Evolutionary conservation across 1,139 yeast genomes (phyloP).

Genomic region (Blastobotrys persicus): DNA sequence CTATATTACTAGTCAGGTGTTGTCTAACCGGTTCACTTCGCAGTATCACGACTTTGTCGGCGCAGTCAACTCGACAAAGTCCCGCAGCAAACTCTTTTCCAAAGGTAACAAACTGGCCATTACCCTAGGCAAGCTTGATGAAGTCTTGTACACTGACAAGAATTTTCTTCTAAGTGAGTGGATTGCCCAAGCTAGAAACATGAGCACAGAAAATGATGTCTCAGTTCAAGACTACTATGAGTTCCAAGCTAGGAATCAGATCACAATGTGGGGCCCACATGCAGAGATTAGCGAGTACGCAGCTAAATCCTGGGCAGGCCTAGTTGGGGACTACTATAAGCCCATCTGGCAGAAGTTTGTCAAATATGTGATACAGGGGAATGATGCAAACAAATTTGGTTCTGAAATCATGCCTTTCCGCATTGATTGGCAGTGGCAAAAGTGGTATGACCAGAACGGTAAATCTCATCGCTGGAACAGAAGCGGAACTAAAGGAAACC

Average conservation of each 20-base stretch:
- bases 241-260: slow-evolving; percentile 22
- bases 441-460: background rate
- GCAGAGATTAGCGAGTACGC: slow-evolving; percentile 20
- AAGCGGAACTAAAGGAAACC: background rate
- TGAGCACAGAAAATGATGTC: background rate
- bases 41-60: slow-evolving; percentile 9
- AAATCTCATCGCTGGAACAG: background rate
- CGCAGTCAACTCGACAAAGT: background rate
- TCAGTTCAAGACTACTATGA: slow-evolving; percentile 17
- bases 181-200: slow-evolving; percentile 14
- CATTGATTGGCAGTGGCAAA: slow-evolving; percentile 4
- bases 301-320: slow-evolving; percentile 22
- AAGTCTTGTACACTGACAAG: slow-evolving; percentile 18
- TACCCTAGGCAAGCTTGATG: slow-evolving; percentile 16
- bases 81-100: slow-evolving; percentile 4
- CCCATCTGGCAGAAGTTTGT: slow-evolving; percentile 18
- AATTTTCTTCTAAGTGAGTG: slow-evolving; percentile 17
- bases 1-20: slow-evolving; percentile 16
- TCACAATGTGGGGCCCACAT: slow-evolving; percentile 21
- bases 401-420: background rate
- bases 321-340: slow-evolving; percentile 18
- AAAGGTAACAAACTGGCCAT: slow-evolving; percentile 12
- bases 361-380: slow-evolving; percentile 8
- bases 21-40: slow-evolving; percentile 13
- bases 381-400: background rate